These are phyloP conservation scores for Yamadazyma tumulicola DNA, from an alignment of 805 yeast species.

Conservation along the genomic window DNA sequence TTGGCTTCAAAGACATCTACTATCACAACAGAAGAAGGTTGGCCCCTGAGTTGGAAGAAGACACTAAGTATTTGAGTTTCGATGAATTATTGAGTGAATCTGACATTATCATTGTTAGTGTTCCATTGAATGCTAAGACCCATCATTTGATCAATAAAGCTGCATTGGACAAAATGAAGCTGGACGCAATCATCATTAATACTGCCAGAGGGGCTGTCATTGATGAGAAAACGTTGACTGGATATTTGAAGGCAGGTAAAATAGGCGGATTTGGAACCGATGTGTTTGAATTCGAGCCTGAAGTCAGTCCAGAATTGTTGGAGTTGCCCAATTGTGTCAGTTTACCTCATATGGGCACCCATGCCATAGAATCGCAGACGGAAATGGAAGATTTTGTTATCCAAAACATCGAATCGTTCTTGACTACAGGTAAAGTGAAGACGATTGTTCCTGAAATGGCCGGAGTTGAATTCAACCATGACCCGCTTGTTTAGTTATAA, in stretches of 20 bases:
- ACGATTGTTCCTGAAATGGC: conserved; percentile 79
- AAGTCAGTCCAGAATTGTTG: conserved; percentile 59
- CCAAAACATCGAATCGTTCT: conserved; percentile 56
- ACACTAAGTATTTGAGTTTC: conserved; percentile 64
- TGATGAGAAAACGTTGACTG: conserved; percentile 58
- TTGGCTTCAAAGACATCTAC: conserved; percentile 67
- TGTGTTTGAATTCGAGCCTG: conserved; percentile 74
- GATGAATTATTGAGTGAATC: conserved; percentile 63
- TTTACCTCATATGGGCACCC: conserved; percentile 89
- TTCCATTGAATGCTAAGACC: conserved; percentile 74
- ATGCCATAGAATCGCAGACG: conserved; percentile 66
- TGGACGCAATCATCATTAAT: conserved; percentile 73
- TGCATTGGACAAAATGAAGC: conserved; percentile 66
- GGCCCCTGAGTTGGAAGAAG: conserved; percentile 59
- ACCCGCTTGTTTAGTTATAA: conserved; percentile 5
- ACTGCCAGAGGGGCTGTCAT: conserved; percentile 88
- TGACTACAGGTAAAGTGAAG: conserved; percentile 65
- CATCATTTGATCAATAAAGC: conserved; percentile 63
- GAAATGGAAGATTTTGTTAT: conserved; percentile 81
- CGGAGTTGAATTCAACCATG: conserved; percentile 21
- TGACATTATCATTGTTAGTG: conserved; percentile 70
- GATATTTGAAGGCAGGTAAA: conserved; percentile 58
- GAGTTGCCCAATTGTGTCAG: conserved; percentile 67
- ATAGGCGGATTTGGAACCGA: conserved; percentile 69
- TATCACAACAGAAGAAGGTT: conserved; percentile 70